Base-by-base conservation (phyloP, 1,139 yeast species). In the Hyphopichia khmerensis region DNA sequence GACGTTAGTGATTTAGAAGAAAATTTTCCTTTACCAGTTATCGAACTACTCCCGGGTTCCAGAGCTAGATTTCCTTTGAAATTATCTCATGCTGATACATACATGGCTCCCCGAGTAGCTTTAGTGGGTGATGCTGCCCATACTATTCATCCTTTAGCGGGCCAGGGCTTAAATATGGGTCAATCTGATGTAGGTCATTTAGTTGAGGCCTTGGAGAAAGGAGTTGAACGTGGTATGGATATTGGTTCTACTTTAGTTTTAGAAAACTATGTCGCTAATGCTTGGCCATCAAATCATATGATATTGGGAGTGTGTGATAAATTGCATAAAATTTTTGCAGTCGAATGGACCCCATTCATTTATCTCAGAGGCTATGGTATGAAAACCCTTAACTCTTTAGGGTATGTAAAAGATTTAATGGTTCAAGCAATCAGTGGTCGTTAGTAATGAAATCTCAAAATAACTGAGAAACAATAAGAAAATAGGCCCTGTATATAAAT, bases 151-250 rank as follows among this genome's bases (percentile, higher is more conserved):
- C 99, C 99, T 2, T 72, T 93, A 46, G 98, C 98, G 2, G 99
- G 99, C 4, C 99, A 95, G 65, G 99, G 99, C 14, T 77, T 93
- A 46, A 93, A 93, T 61, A 90, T 93, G 96, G 99, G 99, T n/a
- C 97, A 91, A 61, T 83, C 86, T 30, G 99, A 93, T 58, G 96
- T 88, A 2, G 83, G 83, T 43, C 71, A 84, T 2, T 72, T 93
- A 35, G 81, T 84, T 1, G 69, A 62, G 1, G 87, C 95, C 0
- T 60, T 93, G 35, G 96, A 88, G 51, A 69, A 53, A 10, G 96
- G 96, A 1, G 67, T 79, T 3, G 68, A 70, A 29, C 72, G 96
- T 36, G 99, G 99, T 0, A 72, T 87, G 49, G 99, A 95, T 57
- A 84, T 93, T 42, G 99, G 98, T 1, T 77, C 85, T 18, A 69